Evolutionary conservation across 805 yeast genomes (phyloP).

Genomic region (Cyberlindnera japonica): DNA sequence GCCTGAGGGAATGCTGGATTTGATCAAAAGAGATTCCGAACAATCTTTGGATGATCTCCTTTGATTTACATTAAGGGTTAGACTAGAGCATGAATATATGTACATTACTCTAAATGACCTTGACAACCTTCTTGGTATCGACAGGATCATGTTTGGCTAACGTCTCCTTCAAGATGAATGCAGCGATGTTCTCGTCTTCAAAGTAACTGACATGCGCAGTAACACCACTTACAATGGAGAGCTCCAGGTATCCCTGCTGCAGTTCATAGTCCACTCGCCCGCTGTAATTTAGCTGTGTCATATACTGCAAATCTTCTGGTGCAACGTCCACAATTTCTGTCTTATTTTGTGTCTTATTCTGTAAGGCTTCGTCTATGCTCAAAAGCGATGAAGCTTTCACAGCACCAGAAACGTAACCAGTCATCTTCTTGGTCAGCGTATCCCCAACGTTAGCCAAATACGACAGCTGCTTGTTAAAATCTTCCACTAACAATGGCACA

Average conservation of each 20-base stretch:
- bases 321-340: slow-evolving; percentile 24
- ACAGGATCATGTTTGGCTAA: slow-evolving; percentile 25
- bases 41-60: slow-evolving; percentile 70
- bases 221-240: slow-evolving; percentile 74
- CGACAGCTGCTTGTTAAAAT: slow-evolving; percentile 36
- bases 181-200: slow-evolving; percentile 81
- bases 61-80: no score
- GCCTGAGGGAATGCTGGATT: slow-evolving; percentile 87
- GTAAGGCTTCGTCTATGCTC: no score
- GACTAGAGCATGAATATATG: background rate
- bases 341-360: slow-evolving; percentile 17
- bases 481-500: slow-evolving; percentile 49
- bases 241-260: slow-evolving; percentile 74
- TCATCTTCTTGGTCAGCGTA: slow-evolving; percentile 13
- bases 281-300: slow-evolving; percentile 54
- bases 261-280: slow-evolving; percentile 83
- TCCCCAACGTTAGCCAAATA: slow-evolving; percentile 37
- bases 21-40: slow-evolving; percentile 82
- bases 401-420: slow-evolving; percentile 13
- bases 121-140: slow-evolving; percentile 29
- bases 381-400: slow-evolving; percentile 12
- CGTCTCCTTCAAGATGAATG: slow-evolving; percentile 66
- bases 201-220: slow-evolving; percentile 88
- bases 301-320: slow-evolving; percentile 31
- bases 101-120: background rate